A percentile compares a stretch with the other conserved stretches of the same genome.
phyloP scores from a whole-genome alignment of 257 asterid genomes.

The Fraxinus cuspidata region DNA sequence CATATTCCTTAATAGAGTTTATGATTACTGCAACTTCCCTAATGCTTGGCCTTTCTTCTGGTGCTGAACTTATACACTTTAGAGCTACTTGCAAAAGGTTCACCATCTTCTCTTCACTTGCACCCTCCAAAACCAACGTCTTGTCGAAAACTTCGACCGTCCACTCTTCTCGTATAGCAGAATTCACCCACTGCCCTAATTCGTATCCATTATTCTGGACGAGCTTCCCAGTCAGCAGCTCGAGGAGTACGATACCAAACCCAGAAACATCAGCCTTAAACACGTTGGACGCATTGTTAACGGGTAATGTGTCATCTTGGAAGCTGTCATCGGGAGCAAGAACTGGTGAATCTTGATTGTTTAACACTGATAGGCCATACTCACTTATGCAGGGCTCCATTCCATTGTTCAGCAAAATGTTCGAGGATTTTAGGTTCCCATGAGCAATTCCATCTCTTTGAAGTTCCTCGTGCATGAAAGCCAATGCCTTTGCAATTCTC shows the following conservation, averaged over 20 bases:
- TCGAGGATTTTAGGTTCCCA: constrained; percentile 74
- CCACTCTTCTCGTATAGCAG: constrained; percentile 76
- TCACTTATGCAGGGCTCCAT: constrained; percentile 69
- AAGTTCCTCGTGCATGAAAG: constrained; percentile 62
- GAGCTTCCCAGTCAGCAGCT: constrained; percentile 68
- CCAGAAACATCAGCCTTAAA: constrained; percentile 51
- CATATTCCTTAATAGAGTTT: constrained; percentile 46
- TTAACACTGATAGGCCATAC: constrained; percentile 51
- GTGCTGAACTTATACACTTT: constrained; percentile 47
- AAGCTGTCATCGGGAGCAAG: constrained; percentile 26
- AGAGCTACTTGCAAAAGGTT: constrained; percentile 65
- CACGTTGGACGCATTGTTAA: background rate
- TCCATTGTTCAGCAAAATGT: constrained; percentile 51
- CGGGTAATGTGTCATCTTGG: constrained; percentile 19
- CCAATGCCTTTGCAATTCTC: constrained; percentile 51
- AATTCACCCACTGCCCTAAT: constrained; percentile 67
- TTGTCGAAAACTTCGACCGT: constrained; percentile 70
- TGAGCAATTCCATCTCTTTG: constrained; percentile 55
- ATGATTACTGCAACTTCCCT: constrained; percentile 57
- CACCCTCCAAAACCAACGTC: constrained; percentile 47
- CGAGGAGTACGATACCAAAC: constrained; percentile 61
- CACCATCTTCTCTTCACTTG: constrained; percentile 66
- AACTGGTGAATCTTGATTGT: constrained; percentile 34
- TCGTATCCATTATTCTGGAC: constrained; percentile 57
- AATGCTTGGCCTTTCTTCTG: constrained; percentile 50